These are phyloP conservation scores for Ogataea angusta DNA, from an alignment of 805 yeast species.

Conservation along the genomic window DNA sequence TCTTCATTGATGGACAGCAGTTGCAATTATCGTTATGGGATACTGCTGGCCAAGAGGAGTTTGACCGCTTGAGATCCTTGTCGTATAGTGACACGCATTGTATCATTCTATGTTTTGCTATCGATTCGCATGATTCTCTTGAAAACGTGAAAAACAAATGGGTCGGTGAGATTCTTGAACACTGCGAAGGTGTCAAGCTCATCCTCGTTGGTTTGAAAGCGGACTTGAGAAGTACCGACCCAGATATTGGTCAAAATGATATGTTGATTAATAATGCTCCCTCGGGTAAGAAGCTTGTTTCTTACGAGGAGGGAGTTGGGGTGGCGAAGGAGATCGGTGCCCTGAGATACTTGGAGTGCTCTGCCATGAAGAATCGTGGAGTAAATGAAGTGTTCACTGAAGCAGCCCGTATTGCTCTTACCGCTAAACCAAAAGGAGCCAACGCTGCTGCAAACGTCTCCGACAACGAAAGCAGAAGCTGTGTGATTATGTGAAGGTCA, in stretches of 20 bases:
- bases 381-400: conserved; percentile 99
- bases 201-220: conserved; percentile 94
- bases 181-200: conserved; percentile 92
- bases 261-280: conserved; percentile 28
- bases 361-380: conserved; percentile 94
- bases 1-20: conserved; percentile 90
- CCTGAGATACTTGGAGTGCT: conserved; percentile 89
- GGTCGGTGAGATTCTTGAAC: conserved; percentile 96
- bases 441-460: conserved; percentile 40
- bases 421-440: conserved; percentile 81
- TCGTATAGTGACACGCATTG: conserved; percentile 96
- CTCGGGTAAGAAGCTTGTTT: conserved; percentile 50
- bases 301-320: conserved; percentile 89
- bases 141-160: conserved; percentile 94
- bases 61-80: conserved; percentile 87
- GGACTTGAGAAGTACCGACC: conserved; percentile 73
- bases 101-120: conserved; percentile 92
- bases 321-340: conserved; percentile 95
- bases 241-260: conserved; percentile 25
- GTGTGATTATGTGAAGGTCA: conserved; percentile 26
- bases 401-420: conserved; percentile 94
- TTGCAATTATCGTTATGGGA: conserved; percentile 95
- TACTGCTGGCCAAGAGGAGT: conserved; percentile 99
- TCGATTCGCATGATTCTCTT: conserved; percentile 89
- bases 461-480: conserved; percentile 18